Percentiles rank a stretch among this genome's conserved stretches.
Evolutionary conservation across 2,329 filamentous ascomycete genomes (phyloP).

Genomic region (Chaetomium globosum): DNA sequence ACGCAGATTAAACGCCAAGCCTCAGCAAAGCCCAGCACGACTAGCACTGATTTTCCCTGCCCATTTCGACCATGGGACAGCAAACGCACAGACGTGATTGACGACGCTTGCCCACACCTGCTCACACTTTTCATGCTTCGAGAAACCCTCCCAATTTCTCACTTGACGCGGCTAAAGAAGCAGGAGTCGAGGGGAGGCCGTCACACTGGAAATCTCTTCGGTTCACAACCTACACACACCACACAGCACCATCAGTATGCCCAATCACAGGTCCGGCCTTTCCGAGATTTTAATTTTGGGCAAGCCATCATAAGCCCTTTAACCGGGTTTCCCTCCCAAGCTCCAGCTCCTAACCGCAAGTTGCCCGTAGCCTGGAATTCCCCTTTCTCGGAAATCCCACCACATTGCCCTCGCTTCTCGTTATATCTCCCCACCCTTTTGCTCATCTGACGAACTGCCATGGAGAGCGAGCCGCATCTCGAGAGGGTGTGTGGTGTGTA

Average conservation of each 20-base stretch:
- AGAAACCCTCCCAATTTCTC: slow-evolving; percentile 13
- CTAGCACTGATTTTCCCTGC: neutral
- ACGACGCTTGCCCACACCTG: neutral
- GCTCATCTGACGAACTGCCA: slow-evolving; percentile 8
- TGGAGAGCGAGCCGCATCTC: slow-evolving; percentile 18
- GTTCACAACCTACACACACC: neutral
- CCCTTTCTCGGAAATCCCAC: slow-evolving; percentile 23
- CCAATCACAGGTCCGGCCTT: slow-evolving; percentile 30
- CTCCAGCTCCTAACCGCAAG: slow-evolving; percentile 36
- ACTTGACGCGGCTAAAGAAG: slow-evolving; percentile 11
- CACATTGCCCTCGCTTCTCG: slow-evolving; percentile 14
- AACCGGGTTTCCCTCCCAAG: slow-evolving; percentile 25
- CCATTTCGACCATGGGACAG: slow-evolving; percentile 27
- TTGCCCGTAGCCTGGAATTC: slow-evolving; percentile 30
- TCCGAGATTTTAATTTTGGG: slow-evolving; percentile 35
- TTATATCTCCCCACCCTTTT: slow-evolving; percentile 20
- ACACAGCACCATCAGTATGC: neutral
- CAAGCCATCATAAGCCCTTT: slow-evolving; percentile 31
- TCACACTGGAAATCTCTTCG: too few species aligned
- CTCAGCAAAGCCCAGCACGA: slow-evolving; percentile 14
- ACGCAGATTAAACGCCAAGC: slow-evolving; percentile 28
- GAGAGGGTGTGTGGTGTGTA: slow-evolving; percentile 14
- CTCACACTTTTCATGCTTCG: slow-evolving; percentile 22
- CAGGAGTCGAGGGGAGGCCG: neutral
- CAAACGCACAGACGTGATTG: slow-evolving; percentile 26